phyloP scores from a whole-genome alignment of 2,329 filamentous ascomycete species.

The Chalaropsis thielavioides region DNA sequence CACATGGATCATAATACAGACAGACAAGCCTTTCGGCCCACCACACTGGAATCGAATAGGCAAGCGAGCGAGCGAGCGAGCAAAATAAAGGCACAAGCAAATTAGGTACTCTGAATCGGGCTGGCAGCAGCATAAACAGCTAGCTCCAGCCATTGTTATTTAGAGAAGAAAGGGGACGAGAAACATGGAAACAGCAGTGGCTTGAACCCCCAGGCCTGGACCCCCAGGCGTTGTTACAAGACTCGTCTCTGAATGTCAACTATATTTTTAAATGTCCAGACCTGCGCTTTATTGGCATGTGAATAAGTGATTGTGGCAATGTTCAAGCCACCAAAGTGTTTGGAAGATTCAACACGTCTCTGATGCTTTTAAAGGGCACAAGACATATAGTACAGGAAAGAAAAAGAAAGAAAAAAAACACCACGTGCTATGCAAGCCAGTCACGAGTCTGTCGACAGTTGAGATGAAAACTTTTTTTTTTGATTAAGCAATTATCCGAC shows the following conservation, averaged over 20 bases:
- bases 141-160: neutral
- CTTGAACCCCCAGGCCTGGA: neutral
- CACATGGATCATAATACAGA: neutral
- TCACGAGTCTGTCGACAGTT: neutral
- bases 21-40: neutral
- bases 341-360: neutral
- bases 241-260: neutral
- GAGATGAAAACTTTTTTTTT: neutral
- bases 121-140: neutral
- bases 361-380: neutral
- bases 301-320: neutral
- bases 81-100: conserved; percentile 8
- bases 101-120: neutral
- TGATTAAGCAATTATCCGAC: neutral
- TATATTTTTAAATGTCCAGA: neutral
- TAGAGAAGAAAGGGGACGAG: conserved; percentile 6
- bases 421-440: neutral
- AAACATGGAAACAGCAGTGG: neutral
- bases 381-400: neutral
- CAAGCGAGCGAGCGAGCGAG: neutral
- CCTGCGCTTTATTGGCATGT: neutral
- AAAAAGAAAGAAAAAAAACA: neutral
- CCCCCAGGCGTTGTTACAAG: neutral
- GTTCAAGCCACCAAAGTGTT: neutral
- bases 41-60: neutral